Base-by-base conservation (phyloP, 2,329 filamentous ascomycete genomes). In the Arthrobotrys entomopaga region DNA sequence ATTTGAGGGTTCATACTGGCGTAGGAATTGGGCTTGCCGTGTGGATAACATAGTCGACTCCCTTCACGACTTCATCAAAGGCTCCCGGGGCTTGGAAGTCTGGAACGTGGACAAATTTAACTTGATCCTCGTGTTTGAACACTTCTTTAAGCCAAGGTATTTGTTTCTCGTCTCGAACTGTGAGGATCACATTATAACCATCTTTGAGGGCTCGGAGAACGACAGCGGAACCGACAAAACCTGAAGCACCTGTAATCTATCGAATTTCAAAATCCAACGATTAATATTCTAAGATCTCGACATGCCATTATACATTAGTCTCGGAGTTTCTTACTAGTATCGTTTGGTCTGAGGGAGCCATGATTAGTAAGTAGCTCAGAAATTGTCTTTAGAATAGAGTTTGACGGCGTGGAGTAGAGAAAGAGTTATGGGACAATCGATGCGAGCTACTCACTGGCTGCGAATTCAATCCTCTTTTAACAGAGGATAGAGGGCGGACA, bases 51-150 rank as follows among this genome's bases (percentile, higher is more conserved):
- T 60, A 65, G 10, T 75, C 65, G 22, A 78, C 76, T 13, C 71
- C 77, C 64, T 79, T 77, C 66, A 82, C 79, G 7, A 79, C 87
- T 78, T 86, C 81, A 71, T 90, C 87, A 77, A 95, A 96, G 20
- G 90, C 91, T 19, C 86, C 86, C 16, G 87, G 85, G 76, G 87
- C 80, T 0, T 89, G 88, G 77, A 96, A 89, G 77, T 96, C 90
- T 50, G 87, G 85, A 7, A 96, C 90, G 73, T 93, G 85, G 15
- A 63, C 52, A 19, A 66, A 74, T n/a, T 19, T 59, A 50, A 74
- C 70, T 48, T 61, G 46, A 8, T 42, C 50, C 26, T 74, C 63
- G 22, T 65, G 70, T n/a, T 50, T 24, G 29, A 74, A 67, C 1
- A 74, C 70, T 38, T 74, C 34, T 38, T 54, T 63, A 19, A 74